Evolutionary conservation across 805 yeast genomes (phyloP), one percentile per base, ranked within the genome.

Genomic region (Starmerella sp.): DNA sequence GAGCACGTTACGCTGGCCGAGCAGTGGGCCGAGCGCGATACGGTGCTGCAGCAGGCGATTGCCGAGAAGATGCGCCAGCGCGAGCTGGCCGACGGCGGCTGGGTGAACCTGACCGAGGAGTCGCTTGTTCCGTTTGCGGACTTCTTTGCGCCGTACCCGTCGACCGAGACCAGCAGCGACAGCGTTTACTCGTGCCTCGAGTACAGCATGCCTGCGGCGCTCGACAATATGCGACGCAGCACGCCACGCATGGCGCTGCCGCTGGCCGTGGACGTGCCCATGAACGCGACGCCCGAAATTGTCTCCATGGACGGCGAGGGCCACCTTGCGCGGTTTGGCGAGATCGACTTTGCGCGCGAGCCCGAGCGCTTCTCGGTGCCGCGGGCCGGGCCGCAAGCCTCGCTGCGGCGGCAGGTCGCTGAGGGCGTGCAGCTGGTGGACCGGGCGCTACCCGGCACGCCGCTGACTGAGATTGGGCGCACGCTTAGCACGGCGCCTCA

Each of bases 91-190:
- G 77, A 82, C 64, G 77, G 76, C 58, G 86, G 85, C 0, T 90
- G 83, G 79, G 78, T 85, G 60, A 93, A 93, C 65, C 74, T 85
- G 52, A 86, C 96, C 3, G 96, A 89, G 71, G 90, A 86, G 70
- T 84, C 93, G 14, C 80, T 79, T 65, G 85, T 83, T 65, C 96
- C 97, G 13, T 81, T 77, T 54, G 83, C 87, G 67, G 81, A 86
- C 59, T 77, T 87, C 52, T 76, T 82, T 6, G 74, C 80, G 51
- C 78, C n/a, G 15, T 31, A 35, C 14, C 17, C 30, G 30, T 36
- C n/a, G 34, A 81, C 31, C 73, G 74, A 36, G 54, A 51, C 14
- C 56, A n/a, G 22, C 29, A 28, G 22, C 9, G 43, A 35, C n/a
- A 60, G 56, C 5, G 35, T 57, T 2, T 44, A 29, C 9, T 48